Evolutionary conservation across 768 basidiomycete genomes (phyloP).

Genomic region (Russula abietina): DNA sequence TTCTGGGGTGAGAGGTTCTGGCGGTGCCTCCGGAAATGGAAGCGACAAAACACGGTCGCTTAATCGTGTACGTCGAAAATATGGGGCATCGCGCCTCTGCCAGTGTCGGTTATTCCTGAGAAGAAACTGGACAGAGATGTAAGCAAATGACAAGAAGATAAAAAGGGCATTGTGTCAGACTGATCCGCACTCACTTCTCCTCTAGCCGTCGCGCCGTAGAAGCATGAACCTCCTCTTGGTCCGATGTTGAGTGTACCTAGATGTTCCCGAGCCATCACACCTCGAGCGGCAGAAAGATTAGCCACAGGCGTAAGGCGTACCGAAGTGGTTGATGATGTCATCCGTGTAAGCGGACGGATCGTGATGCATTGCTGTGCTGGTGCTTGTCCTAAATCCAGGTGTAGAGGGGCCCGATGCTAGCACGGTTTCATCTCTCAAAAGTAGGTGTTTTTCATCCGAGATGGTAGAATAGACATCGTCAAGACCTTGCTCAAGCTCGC

Average conservation of each 20-base stretch:
- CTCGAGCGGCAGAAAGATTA: not conserved
- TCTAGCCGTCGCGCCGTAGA: slow-evolving; percentile 60
- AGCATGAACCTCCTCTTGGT: slow-evolving; percentile 47
- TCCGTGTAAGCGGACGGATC: slow-evolving; percentile 28
- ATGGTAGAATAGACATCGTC: slow-evolving; percentile 20
- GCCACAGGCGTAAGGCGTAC: slow-evolving; percentile 31
- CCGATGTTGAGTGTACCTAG: slow-evolving; percentile 55
- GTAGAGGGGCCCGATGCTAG: not conserved
- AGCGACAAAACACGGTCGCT: slow-evolving; percentile 19
- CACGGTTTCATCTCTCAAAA: slow-evolving; percentile 10
- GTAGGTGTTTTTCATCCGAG: slow-evolving; percentile 17
- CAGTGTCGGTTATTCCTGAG: not conserved
- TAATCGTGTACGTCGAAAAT: slow-evolving; percentile 21
- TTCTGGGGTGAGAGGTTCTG: slow-evolving; percentile 20
- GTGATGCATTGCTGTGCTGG: slow-evolving; percentile 2
- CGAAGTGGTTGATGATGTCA: slow-evolving; percentile 44
- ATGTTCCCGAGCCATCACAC: not conserved
- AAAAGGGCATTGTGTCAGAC: slow-evolving; percentile 21
- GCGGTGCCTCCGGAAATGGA: slow-evolving; percentile 24
- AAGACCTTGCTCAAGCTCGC: slow-evolving; percentile 22
- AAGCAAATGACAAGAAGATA: not conserved
- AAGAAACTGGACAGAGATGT: slow-evolving; percentile 3
- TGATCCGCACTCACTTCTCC: slow-evolving; percentile 46
- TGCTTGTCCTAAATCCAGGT: not conserved
- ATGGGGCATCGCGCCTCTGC: not conserved